Percentiles rank a stretch among this genome's conserved stretches.
Conservation (phyloP, 805 yeast species). For the Naumovozyma dairenensis region DNA sequence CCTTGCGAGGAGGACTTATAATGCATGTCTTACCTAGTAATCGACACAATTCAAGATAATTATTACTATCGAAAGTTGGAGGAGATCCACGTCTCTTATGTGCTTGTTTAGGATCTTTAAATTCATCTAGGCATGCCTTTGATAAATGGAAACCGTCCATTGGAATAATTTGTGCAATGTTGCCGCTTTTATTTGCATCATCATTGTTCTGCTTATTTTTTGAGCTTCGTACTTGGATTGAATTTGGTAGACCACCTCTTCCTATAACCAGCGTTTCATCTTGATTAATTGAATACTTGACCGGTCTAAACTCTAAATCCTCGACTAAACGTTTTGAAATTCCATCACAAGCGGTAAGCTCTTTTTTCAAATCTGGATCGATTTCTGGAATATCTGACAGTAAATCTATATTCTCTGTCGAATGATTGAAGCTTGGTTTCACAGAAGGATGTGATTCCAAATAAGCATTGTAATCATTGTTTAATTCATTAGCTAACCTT, state of each 20-base stretch:
- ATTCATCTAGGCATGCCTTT: conserved; percentile 34
- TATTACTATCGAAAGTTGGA: conserved; percentile 63
- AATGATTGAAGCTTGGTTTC: background rate
- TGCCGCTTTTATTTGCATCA: conserved; percentile 3
- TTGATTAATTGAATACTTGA: conserved; percentile 9
- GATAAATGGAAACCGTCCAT: conserved; percentile 78
- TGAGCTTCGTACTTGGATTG: conserved; percentile 12
- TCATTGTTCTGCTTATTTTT: background rate
- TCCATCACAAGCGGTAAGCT: conserved; percentile 8
- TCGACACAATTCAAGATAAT: conserved; percentile 20
- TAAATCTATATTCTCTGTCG: conserved; percentile 1
- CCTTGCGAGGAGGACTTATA: conserved; percentile 11
- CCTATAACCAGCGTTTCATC: conserved; percentile 16
- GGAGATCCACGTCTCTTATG: conserved; percentile 73
- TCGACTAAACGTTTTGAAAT: conserved; percentile 17
- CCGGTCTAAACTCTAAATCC: conserved; percentile 14
- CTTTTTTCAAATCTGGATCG: conserved; percentile 6
- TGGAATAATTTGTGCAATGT: conserved; percentile 41
- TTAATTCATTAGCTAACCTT: conserved; percentile 35
- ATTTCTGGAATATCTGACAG: conserved; percentile 7
- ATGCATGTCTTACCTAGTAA: conserved; percentile 13
- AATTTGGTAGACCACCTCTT: conserved; percentile 25
- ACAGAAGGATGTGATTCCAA: background rate
- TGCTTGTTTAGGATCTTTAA: conserved; percentile 50
- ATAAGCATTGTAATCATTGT: conserved; percentile 29